A percentile compares a stretch with the other conserved stretches of the same genome.
phyloP scores from a whole-genome alignment of 2,329 filamentous ascomycete genomes.

The Aureobasidium uvarum region DNA sequence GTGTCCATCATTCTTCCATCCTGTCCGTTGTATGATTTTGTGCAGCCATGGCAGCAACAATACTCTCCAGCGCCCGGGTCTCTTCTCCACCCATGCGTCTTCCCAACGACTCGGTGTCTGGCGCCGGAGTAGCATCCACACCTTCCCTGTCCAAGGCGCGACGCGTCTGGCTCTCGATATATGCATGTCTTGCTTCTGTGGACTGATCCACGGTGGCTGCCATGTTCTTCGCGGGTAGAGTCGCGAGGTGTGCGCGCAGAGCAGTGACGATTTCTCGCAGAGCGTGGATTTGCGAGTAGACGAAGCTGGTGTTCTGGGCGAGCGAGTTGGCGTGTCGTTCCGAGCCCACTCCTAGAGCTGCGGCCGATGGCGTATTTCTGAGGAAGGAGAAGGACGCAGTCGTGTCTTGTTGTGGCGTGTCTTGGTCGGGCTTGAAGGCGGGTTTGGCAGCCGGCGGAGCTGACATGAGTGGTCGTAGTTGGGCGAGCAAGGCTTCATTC shows the following conservation, averaged over 20 bases:
- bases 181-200: conserved; percentile 70
- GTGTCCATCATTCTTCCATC: conserved; percentile 26
- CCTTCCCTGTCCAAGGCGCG: conserved; percentile 73
- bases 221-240: conserved; percentile 36
- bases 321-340: conserved; percentile 44
- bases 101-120: conserved; percentile 33
- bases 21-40: conserved; percentile 9
- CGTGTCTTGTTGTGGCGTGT: conserved; percentile 33
- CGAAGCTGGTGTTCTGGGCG: conserved; percentile 71
- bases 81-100: conserved; percentile 39
- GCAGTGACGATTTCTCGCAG: conserved; percentile 68
- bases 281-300: conserved; percentile 77
- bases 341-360: conserved; percentile 46
- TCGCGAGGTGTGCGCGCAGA: conserved; percentile 63
- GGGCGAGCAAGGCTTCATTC: conserved; percentile 68
- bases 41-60: conserved; percentile 38
- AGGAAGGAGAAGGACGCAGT: conserved; percentile 55
- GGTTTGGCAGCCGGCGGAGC: conserved; percentile 26
- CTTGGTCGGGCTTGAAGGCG: conserved; percentile 4
- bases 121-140: conserved; percentile 51
- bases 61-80: conserved; percentile 40
- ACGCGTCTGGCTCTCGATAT: conserved; percentile 77
- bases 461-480: conserved; percentile 60
- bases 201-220: conserved; percentile 41
- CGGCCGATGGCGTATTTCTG: conserved; percentile 50